phyloP scores from a whole-genome alignment of 176 grass and related monocot species.

The Oryza officinalis region DNA sequence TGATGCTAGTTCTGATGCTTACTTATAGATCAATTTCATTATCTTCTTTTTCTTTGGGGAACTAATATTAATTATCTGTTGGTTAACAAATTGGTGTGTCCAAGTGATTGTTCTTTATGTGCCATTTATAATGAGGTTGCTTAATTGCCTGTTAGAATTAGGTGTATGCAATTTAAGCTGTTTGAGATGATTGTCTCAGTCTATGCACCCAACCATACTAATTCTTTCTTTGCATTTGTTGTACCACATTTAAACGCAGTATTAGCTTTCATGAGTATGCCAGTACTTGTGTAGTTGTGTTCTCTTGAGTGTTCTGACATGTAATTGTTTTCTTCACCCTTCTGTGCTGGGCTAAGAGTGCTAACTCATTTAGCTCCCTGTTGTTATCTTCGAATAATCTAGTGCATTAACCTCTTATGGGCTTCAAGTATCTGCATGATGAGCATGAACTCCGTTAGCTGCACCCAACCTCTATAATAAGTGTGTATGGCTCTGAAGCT shows the following conservation, averaged over 20 bases:
- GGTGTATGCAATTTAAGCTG: neutral
- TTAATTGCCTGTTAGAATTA: conserved; percentile 3
- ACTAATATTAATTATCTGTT: neutral
- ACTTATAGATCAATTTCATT: neutral
- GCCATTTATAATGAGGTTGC: conserved; percentile 5
- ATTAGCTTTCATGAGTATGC: neutral
- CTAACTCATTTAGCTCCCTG: neutral
- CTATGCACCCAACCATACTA: conserved; percentile 12
- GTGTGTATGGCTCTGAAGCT: neutral
- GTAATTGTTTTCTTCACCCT: neutral
- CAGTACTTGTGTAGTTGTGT: neutral
- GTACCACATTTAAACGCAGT: neutral
- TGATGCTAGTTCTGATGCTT: neutral
- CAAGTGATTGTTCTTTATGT: neutral
- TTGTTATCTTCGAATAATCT: neutral
- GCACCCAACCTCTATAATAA: neutral
- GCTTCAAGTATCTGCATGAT: neutral
- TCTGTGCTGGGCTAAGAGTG: neutral
- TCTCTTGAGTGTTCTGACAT: conserved; percentile 7
- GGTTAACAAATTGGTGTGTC: neutral
- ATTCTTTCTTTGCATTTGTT: conserved; percentile 5
- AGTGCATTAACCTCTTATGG: neutral
- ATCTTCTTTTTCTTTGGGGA: neutral
- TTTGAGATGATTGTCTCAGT: neutral
- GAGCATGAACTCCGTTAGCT: neutral